phyloP scores from a whole-genome alignment of 2,329 filamentous ascomycete species.

The Sporothrix schenckii region DNA sequence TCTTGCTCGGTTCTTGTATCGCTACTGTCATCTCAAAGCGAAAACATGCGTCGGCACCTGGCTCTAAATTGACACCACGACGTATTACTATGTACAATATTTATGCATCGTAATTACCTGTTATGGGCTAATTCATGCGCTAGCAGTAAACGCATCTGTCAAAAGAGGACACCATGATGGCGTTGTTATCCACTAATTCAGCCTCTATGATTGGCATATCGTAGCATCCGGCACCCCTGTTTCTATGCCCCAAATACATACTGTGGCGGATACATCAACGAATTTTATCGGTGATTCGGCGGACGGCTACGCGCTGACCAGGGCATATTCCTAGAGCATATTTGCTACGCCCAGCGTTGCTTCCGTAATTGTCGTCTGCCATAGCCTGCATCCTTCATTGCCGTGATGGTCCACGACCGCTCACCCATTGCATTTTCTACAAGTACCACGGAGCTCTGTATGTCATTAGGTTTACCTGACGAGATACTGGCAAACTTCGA shows the following conservation, averaged over 20 bases:
- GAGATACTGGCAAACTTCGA: neutral
- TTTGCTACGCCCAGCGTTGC: neutral
- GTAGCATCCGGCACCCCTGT: neutral
- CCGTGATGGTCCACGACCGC: slow-evolving; percentile 25
- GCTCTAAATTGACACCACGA: no score
- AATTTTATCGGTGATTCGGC: slow-evolving; percentile 29
- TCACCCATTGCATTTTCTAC: neutral
- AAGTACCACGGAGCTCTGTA: neutral
- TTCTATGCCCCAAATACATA: neutral
- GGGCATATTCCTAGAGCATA: neutral
- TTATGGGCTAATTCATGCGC: no score
- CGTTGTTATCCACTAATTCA: neutral
- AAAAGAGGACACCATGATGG: neutral
- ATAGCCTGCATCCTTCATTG: neutral
- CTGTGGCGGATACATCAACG: slow-evolving; percentile 3
- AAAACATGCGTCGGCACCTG: no score
- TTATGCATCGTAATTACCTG: no score
- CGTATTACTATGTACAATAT: no score
- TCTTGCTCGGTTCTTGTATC: no score
- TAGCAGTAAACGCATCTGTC: neutral
- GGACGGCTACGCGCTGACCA: neutral
- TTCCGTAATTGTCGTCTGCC: no score
- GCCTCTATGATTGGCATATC: neutral
- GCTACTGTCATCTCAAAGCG: no score
- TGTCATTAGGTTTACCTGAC: neutral